phyloP scores from a whole-genome alignment of 1,139 yeast species.

The Zygoascus hellenicus region DNA sequence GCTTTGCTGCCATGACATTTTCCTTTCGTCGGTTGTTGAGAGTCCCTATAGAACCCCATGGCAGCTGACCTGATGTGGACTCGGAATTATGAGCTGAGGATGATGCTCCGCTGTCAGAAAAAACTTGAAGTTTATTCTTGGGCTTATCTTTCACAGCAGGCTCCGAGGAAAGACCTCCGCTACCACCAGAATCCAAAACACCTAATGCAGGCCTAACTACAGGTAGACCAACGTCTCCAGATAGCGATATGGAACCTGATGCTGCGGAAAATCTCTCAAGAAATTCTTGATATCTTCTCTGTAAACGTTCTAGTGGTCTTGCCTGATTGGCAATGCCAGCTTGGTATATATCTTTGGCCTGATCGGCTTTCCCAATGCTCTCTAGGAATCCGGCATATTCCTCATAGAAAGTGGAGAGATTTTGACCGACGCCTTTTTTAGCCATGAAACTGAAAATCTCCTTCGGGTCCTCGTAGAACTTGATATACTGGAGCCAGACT shows the following conservation, averaged over 20 bases:
- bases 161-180: conserved; percentile 8
- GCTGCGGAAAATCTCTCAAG: conserved; percentile 34
- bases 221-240: conserved; percentile 32
- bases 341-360: conserved; percentile 60
- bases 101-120: conserved; percentile 29
- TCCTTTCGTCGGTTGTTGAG: conserved; percentile 56
- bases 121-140: conserved; percentile 28
- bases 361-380: conserved; percentile 42
- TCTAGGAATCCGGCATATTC: conserved; percentile 70
- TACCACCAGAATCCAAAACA: conserved; percentile 13
- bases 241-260: conserved; percentile 30
- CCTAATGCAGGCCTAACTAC: conserved; percentile 24
- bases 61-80: conserved; percentile 22
- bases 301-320: conserved; percentile 55
- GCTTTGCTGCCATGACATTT: conserved; percentile 50
- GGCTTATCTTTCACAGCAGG: not conserved
- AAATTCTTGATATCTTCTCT: conserved; percentile 47
- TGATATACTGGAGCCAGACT: conserved; percentile 75
- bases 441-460: conserved; percentile 71
- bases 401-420: conserved; percentile 69
- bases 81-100: conserved; percentile 9
- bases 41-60: conserved; percentile 51
- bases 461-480: conserved; percentile 61
- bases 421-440: conserved; percentile 65
- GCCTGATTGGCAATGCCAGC: conserved; percentile 59